phyloP scores from a whole-genome alignment of 106 monocot species.

The Allium cepa region DNA sequence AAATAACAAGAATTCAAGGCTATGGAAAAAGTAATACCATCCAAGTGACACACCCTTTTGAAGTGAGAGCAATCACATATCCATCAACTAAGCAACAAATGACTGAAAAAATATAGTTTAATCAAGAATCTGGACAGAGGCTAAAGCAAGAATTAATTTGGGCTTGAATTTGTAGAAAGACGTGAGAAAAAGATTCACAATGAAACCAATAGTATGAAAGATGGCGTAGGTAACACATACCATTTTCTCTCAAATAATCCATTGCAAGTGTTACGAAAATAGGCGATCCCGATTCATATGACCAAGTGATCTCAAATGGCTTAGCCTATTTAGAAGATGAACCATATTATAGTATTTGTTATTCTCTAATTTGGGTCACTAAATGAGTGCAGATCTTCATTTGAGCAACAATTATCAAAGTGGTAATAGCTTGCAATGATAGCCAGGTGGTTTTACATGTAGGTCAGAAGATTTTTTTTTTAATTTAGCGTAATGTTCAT shows the following conservation, averaged over 20 bases:
- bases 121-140: neutral
- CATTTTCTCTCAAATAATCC: conserved; percentile 47
- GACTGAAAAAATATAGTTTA: conserved; percentile 32
- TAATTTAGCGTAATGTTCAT: no score
- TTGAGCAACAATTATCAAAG: no score
- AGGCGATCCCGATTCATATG: conserved; percentile 57
- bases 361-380: no score
- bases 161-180: neutral
- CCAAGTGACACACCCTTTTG: conserved; percentile 55
- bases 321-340: conserved; percentile 22
- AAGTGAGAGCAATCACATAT: conserved; percentile 46
- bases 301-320: conserved; percentile 39
- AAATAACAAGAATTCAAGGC: neutral
- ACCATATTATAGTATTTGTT: neutral
- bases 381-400: no score
- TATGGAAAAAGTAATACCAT: conserved; percentile 32
- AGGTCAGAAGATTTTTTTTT: no score
- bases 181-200: no score
- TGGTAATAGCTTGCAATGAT: no score
- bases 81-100: conserved; percentile 81
- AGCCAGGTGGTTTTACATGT: no score
- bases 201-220: no score
- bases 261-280: conserved; percentile 65
- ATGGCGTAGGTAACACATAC: conserved; percentile 16
- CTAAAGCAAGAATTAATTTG: neutral